Base-by-base conservation (phyloP, 2,329 filamentous ascomycete species). In the Fusarium sp. region DNA sequence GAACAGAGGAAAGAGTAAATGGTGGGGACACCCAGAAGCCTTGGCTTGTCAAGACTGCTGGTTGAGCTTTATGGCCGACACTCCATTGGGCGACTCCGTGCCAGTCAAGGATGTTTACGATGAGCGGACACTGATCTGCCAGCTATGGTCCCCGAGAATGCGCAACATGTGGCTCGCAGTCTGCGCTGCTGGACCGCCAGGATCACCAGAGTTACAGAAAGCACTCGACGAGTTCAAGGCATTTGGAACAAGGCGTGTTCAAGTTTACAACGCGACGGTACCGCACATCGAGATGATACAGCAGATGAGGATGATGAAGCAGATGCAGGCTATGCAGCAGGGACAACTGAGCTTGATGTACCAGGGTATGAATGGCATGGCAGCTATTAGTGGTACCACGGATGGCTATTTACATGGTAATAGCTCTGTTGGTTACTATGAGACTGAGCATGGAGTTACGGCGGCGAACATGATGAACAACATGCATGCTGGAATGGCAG, bases 61-160 rank as follows among this genome's bases (percentile, higher is more conserved):
- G 45, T 33, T 78, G 18, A 70, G 61, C 17, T 79, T 81, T 30
- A 73, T 81, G 6, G 50, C 50, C 8, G 71, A 77, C 15, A 80
- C 80, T 2, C 23, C 69, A 1, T 68, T 82, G 0, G 77, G 76
- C 4, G 41, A 46, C 3, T 55, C 62, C 1, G 60, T 81, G 23
- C 72, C 75, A 0, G 64, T 81, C 42, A 77, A 78, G 17, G 73
- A 53, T 2, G 64, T 60, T 2, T 64, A 69, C 8, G 74, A 80
- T 14, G 67, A 77, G 15, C 70, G 73, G 0, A 44, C 70, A 3
- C 67, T 77, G 9, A 79, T 80, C 41, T 83, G 81, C 50, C 78
- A 80, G 37, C 73, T 82, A 9, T 82, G 80, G 78, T 81, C 80
- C 5, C 77, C 78, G 1, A 78, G 81, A 8, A 82, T 83, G 80